Evolutionary conservation across 768 basidiomycete species (phyloP).

Genomic region (Lentinus tigrinus): DNA sequence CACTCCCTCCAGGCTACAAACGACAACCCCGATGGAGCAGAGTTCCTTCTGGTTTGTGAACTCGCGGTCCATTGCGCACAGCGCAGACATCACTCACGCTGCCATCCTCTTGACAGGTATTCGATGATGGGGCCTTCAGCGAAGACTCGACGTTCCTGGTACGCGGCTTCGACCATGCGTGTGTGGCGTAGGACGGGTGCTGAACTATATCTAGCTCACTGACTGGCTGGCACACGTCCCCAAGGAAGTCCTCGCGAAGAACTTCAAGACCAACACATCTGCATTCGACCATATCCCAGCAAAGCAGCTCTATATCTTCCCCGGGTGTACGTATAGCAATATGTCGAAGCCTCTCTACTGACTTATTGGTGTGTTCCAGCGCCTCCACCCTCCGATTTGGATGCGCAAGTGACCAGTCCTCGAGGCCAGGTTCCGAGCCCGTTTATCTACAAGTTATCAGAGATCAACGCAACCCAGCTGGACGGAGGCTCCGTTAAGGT

Average conservation of each 20-base stretch:
- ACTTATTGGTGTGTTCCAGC: not conserved
- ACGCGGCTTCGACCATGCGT: not conserved
- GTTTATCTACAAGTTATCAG: slow-evolving; percentile 53
- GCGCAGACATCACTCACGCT: not conserved
- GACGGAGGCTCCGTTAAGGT: slow-evolving; percentile 61
- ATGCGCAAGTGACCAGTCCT: slow-evolving; percentile 43
- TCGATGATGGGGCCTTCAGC: slow-evolving; percentile 51
- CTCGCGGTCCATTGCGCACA: not conserved
- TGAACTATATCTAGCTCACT: slow-evolving; percentile 34
- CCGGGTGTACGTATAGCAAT: slow-evolving; percentile 29
- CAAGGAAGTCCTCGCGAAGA: slow-evolving; percentile 61
- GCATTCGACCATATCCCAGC: slow-evolving; percentile 56
- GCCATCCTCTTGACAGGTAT: slow-evolving; percentile 23
- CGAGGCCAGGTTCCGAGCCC: slow-evolving; percentile 48
- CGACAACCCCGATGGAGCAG: slow-evolving; percentile 41
- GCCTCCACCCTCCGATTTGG: slow-evolving; percentile 24
- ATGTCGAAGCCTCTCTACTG: not conserved
- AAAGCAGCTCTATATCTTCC: slow-evolving; percentile 55
- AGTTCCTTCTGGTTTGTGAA: slow-evolving; percentile 48
- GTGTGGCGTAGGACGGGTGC: slow-evolving; percentile 43
- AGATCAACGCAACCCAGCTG: slow-evolving; percentile 39
- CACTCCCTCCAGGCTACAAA: slow-evolving; percentile 53
- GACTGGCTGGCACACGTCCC: slow-evolving; percentile 71
- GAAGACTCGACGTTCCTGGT: slow-evolving; percentile 51
- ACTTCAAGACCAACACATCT: slow-evolving; percentile 49